Evolutionary conservation across 495 filamentous ascomycete species (phyloP).

Genomic region (Clohesyomyces aquaticus): DNA sequence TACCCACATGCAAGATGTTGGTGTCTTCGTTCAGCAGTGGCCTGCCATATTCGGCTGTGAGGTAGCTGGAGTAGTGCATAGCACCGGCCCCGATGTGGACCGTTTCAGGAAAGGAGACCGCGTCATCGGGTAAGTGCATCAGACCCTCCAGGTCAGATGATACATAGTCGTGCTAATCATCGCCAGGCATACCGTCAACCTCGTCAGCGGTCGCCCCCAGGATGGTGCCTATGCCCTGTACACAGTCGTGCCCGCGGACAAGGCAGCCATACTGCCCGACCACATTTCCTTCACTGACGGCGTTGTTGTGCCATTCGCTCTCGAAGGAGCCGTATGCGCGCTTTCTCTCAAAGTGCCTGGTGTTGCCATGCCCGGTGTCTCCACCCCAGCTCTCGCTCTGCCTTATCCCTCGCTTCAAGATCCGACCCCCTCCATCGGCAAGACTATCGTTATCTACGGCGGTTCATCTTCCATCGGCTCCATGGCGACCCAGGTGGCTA

Average conservation of each 20-base stretch:
- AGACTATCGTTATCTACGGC: slow-evolving; percentile 38
- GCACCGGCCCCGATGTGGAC: slow-evolving; percentile 46
- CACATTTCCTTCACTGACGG: slow-evolving; percentile 46
- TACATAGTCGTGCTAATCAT: slow-evolving; percentile 18
- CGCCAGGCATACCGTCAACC: slow-evolving; percentile 53
- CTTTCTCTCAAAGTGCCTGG: slow-evolving; percentile 43
- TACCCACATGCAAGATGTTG: slow-evolving; percentile 11
- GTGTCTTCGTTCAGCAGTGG: slow-evolving; percentile 5
- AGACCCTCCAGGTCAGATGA: not conserved
- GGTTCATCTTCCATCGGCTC: slow-evolving; percentile 37
- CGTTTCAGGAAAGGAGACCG: slow-evolving; percentile 52
- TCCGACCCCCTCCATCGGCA: slow-evolving; percentile 18
- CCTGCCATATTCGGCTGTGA: slow-evolving; percentile 49
- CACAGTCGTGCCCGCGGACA: slow-evolving; percentile 38
- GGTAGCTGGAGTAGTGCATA: slow-evolving; percentile 50
- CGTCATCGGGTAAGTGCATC: slow-evolving; percentile 47
- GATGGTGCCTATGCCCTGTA: slow-evolving; percentile 42
- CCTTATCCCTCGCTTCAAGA: slow-evolving; percentile 45
- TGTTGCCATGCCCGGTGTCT: slow-evolving; percentile 42
- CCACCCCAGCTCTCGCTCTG: slow-evolving; percentile 45
- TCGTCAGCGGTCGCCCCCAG: slow-evolving; percentile 54
- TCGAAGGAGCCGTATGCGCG: slow-evolving; percentile 46
- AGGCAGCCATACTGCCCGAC: slow-evolving; percentile 46
- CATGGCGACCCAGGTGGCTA: slow-evolving; percentile 42
- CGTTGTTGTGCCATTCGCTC: slow-evolving; percentile 47